phyloP scores from a whole-genome alignment of 768 basidiomycete species.

The Lentinula detonsa region DNA sequence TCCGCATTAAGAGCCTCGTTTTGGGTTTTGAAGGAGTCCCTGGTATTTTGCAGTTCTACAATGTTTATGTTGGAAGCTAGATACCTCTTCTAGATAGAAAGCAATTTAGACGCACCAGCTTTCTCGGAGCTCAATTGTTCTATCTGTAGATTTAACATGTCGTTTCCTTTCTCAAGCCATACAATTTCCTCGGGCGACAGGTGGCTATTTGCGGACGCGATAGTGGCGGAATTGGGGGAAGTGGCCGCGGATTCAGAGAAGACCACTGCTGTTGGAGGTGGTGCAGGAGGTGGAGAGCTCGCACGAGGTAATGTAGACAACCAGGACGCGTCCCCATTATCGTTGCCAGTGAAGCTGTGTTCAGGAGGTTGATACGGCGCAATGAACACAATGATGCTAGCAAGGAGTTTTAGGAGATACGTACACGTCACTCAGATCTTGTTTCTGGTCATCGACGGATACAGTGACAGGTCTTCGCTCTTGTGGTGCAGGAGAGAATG shows the following conservation, averaged over 20 bases:
- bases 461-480: conserved; percentile 22
- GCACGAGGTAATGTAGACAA: conserved; percentile 50
- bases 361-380: conserved; percentile 1
- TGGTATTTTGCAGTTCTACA: neutral
- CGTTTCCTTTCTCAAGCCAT: conserved; percentile 16
- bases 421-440: conserved; percentile 61
- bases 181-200: neutral
- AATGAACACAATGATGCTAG: neutral
- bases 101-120: neutral
- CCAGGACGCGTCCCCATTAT: conserved; percentile 48
- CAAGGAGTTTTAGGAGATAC: conserved; percentile 25
- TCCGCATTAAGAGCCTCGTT: conserved; percentile 1
- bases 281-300: conserved; percentile 26
- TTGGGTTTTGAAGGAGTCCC: neutral
- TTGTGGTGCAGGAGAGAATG: conserved; percentile 46
- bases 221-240: conserved; percentile 11
- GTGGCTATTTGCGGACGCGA: neutral
- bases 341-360: conserved; percentile 37
- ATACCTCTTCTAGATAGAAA: neutral
- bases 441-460: conserved; percentile 36
- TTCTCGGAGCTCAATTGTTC: conserved; percentile 12
- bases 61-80: neutral
- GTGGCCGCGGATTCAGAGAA: conserved; percentile 9
- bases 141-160: conserved; percentile 14
- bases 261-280: conserved; percentile 8